Conservation (phyloP, 208 protist species). For the Leishmania braziliensis region DNA sequence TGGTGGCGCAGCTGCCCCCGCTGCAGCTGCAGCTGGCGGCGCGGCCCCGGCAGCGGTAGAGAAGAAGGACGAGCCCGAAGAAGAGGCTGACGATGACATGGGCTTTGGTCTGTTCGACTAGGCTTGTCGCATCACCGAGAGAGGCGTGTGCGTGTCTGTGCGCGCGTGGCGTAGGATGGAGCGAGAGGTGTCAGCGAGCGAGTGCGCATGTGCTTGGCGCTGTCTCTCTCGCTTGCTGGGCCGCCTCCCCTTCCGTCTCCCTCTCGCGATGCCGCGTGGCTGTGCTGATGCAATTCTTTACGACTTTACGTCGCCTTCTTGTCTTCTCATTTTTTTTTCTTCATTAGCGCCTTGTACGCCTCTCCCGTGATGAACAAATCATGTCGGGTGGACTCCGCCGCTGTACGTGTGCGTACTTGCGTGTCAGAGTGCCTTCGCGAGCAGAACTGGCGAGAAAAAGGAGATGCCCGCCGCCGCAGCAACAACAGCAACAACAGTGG, state of each 20-base stretch:
- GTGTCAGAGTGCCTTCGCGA: not conserved
- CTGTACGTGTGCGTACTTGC: not conserved
- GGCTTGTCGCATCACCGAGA: conserved; percentile 9
- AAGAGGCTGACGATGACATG: conserved; percentile 89
- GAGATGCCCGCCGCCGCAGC: not conserved
- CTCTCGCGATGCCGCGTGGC: not conserved
- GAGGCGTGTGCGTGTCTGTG: not conserved
- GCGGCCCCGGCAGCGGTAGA: conserved; percentile 53
- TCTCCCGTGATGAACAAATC: not conserved
- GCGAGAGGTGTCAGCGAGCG: not conserved
- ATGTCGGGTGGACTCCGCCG: not conserved
- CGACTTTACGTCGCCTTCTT: not conserved
- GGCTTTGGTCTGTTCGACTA: conserved; percentile 92
- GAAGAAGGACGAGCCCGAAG: conserved; percentile 67
- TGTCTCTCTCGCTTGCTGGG: not conserved
- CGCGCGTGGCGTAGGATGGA: not conserved
- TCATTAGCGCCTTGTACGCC: not conserved
- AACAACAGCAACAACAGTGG: not conserved
- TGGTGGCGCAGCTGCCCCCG: conserved; percentile 39
- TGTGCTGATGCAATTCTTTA: not conserved
- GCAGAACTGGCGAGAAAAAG: not conserved
- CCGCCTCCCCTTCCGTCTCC: not conserved
- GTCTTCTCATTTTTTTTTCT: not conserved
- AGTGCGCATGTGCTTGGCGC: too few species aligned
- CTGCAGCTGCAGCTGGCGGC: conserved; percentile 5